Evolutionary conservation across 768 basidiomycete genomes (phyloP).

Genomic region (Suillus americanus): DNA sequence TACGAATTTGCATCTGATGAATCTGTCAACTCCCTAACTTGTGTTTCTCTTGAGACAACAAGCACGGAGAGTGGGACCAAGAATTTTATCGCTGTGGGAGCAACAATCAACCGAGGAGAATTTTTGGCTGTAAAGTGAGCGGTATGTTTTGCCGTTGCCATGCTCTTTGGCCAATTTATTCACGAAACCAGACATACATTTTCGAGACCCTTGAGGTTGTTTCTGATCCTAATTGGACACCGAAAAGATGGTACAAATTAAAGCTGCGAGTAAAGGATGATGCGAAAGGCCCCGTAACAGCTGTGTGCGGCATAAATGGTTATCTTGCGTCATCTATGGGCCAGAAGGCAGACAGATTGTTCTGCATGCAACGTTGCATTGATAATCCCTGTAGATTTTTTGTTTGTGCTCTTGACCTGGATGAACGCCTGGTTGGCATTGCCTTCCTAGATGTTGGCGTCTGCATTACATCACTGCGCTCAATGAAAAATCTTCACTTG

Average conservation of each 20-base stretch:
- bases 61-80: slow-evolving; percentile 82
- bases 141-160: no score
- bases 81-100: slow-evolving; percentile 93
- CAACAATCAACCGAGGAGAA: slow-evolving; percentile 91
- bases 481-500: slow-evolving; percentile 94
- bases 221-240: no score
- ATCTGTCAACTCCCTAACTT: slow-evolving; percentile 79
- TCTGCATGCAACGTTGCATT: background rate
- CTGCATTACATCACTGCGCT: no score
- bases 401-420: slow-evolving; percentile 91
- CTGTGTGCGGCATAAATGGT: slow-evolving; percentile 85
- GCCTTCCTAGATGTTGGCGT: slow-evolving; percentile 96
- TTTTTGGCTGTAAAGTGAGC: slow-evolving; percentile 92
- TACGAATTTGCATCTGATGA: slow-evolving; percentile 95
- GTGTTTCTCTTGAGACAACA: slow-evolving; percentile 84
- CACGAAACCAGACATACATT: no score
- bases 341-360: slow-evolving; percentile 67
- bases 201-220: no score
- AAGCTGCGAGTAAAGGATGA: no score
- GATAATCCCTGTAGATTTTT: slow-evolving; percentile 67
- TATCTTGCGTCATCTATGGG: slow-evolving; percentile 96
- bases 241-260: no score
- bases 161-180: no score
- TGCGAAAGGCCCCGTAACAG: no score
- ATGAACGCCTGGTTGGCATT: slow-evolving; percentile 93